These are phyloP conservation scores for Penicillium egyptiacum DNA, from an alignment of 495 filamentous ascomycete species.

Conservation along the genomic window DNA sequence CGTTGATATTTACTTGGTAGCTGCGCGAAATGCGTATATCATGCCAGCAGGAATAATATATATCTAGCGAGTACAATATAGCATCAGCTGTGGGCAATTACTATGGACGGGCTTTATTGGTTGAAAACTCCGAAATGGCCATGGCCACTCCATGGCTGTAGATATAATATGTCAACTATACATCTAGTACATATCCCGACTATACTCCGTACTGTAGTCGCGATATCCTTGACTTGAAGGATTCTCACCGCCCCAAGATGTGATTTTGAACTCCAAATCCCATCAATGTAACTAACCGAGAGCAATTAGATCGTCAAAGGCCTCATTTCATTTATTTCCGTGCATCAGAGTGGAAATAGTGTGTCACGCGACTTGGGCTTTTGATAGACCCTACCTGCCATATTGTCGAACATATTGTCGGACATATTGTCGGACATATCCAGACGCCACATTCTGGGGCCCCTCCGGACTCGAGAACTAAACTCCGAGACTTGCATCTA, in stretches of 20 bases:
- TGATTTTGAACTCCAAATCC: conserved; percentile 4
- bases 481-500: neutral
- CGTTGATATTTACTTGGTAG: neutral
- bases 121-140: neutral
- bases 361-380: neutral
- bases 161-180: neutral
- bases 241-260: conserved; percentile 13
- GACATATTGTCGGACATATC: neutral
- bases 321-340: neutral
- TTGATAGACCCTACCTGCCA: neutral
- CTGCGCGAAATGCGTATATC: neutral
- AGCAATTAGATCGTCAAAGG: neutral
- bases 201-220: neutral
- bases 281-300: neutral
- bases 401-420: neutral
- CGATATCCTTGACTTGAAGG: neutral
- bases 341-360: neutral
- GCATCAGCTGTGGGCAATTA: neutral
- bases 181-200: neutral
- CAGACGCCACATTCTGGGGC: neutral
- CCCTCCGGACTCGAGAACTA: neutral
- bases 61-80: neutral
- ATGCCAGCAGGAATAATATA: neutral
- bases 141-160: neutral
- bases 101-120: neutral